Base-by-base conservation (phyloP, 306 rosid genomes). In the Glycine latifolia region DNA sequence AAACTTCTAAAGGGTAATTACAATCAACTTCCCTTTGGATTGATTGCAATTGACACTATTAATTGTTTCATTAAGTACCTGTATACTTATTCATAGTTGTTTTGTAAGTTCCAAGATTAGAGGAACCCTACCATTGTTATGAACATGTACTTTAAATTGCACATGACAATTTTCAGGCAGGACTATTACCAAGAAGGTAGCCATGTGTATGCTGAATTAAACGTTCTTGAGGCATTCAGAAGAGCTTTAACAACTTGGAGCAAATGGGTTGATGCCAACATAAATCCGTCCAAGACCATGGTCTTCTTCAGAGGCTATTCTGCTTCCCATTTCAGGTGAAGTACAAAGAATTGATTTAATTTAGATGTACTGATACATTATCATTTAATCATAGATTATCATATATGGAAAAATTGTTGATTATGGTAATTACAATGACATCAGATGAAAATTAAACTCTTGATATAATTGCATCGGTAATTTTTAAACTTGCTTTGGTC, bases 141-240 rank as follows among this genome's bases (percentile, higher is more conserved):
- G 41, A 71, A 73, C 66, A 3, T 73, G 65, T 49, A 86, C 80
- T 67, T 26, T 14, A n/a, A 84, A 31, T 17, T 82, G 46, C 3
- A 52, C 1, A 0, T 81, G 55, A 46, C 17, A 77, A 61, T 83
- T 80, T 69, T n/a, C 90, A 95, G 99, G 86, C 86, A 91, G 82
- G 98, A 92, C 80, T 95, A 95, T 87, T 95, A 95, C 89, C 98
- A 95, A 90, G 99, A 95, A 88, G 99, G 99, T 56, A 94, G 87
- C 87, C 97, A 95, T 89, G 90, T 95, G 13, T 92, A 93, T 67
- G 84, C 86, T 69, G 93, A 90, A 77, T 26, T 95, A 85, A 87
- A 95, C 75, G 99, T 91, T 81, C 91, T 90, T 0, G 99, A 95
- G 89, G 99, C 99, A 7, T 95, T 95, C 83, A 85, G 97, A 10